Conservation (phyloP, 2,329 filamentous ascomycete species). For the Diaporthe velutina region DNA sequence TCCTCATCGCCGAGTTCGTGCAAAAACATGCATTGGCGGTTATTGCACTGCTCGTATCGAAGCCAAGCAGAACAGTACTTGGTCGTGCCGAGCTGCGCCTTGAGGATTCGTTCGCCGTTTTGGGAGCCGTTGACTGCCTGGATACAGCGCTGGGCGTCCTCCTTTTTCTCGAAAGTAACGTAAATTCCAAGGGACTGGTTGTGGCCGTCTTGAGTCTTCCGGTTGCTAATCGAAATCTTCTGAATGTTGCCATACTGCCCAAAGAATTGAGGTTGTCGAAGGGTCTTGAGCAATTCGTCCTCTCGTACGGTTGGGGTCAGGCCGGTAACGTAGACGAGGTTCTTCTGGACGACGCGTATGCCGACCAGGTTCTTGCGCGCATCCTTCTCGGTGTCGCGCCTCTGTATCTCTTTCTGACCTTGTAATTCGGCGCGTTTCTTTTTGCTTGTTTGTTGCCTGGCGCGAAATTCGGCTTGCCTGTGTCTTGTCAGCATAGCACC, state of each 20-base stretch:
- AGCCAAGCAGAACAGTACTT: slow-evolving; percentile 99
- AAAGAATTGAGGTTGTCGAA: slow-evolving; percentile 93
- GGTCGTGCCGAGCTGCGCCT: slow-evolving; percentile 87
- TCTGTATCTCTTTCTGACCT: slow-evolving; percentile 94
- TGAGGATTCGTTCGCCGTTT: slow-evolving; percentile 88
- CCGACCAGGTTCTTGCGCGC: slow-evolving; percentile 97
- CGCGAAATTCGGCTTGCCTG: slow-evolving; percentile 80
- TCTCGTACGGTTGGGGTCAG: slow-evolving; percentile 92
- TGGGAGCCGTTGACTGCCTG: slow-evolving; percentile 90
- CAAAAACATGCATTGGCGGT: slow-evolving; percentile 97
- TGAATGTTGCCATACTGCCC: slow-evolving; percentile 98
- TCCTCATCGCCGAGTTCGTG: slow-evolving; percentile 99
- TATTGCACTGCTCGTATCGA: slow-evolving; percentile 93
- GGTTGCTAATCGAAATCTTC: slow-evolving; percentile 98
- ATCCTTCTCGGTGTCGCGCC: slow-evolving; percentile 94
- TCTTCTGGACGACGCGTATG: slow-evolving; percentile 97
- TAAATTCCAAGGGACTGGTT: slow-evolving; percentile 96
- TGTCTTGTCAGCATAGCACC: slow-evolving; percentile 45
- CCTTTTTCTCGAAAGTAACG: slow-evolving; percentile 95
- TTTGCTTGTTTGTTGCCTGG: slow-evolving; percentile 88
- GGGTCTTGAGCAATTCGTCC: slow-evolving; percentile 89
- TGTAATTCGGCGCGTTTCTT: slow-evolving; percentile 88
- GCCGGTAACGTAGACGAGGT: slow-evolving; percentile 97
- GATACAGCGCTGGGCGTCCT: slow-evolving; percentile 92
- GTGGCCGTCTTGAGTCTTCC: slow-evolving; percentile 81